Evolutionary conservation across 805 yeast genomes (phyloP), one percentile per base, ranked within the genome.

Genomic region (Ogataea methanolica): DNA sequence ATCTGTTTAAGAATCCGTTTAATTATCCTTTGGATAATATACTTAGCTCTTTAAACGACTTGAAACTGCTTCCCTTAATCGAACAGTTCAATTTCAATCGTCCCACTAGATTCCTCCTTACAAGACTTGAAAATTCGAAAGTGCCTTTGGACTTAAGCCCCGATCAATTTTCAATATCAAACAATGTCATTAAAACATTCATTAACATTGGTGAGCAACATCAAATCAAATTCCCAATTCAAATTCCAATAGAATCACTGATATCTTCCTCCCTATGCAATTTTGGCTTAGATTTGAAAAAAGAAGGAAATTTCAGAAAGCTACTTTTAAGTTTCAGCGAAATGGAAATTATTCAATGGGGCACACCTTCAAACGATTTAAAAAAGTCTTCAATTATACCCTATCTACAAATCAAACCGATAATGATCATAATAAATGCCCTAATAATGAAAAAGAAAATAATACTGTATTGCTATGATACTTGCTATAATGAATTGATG

Each of bases 361-460:
- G 31, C 9, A 26, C 31, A 7, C 31, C 31, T 26, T 38, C 41
- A 34, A 26, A 31, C 9, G 39, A 41, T 22, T 23, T 38, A 2
- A 36, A 44, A 36, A 16, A 37, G 0, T 46, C 48, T 15, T 42
- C 54, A 14, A 14, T 60, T 39, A 45, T 53, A 1, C 63, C 66
- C 2, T 63, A 61, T 39, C 4, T 39, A 11, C 42, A 45, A 9
- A 56, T 59, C 21, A 47, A 48, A 14, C 57, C 63, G 0, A 63
- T 78, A 2, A 73, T 75, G 31, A 57, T 76, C 0, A 51, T 79
- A 31, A 63, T 78, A 6, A 72, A 77, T 57, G 80, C 80, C 2
- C 47, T 78, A 31, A 58, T 79, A 33, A 68, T 79, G 2, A 76
- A 78, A 3, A 75, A 75, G 45, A 72, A 66, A 51, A 67, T 79